Evolutionary conservation across 371 early-diverging fungal genomes (phyloP).

Genomic region (Mortierella sp.): DNA sequence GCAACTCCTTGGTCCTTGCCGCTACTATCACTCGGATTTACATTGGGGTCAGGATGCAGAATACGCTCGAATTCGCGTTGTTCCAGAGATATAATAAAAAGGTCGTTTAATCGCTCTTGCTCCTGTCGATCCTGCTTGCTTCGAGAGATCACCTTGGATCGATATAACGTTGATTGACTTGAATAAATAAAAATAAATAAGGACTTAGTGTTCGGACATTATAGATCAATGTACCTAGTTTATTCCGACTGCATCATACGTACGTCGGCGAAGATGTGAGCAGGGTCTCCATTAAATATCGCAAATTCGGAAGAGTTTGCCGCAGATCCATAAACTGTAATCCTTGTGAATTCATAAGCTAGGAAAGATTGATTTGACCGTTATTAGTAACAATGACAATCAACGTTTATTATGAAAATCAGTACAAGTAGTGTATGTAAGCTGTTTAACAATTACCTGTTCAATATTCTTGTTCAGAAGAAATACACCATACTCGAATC

Average conservation of each 20-base stretch:
- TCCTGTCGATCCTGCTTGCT: constrained; percentile 35
- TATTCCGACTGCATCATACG: neutral
- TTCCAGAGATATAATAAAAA: constrained; percentile 32
- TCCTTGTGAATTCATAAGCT: constrained; percentile 84
- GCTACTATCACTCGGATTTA: neutral
- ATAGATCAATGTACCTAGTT: no score
- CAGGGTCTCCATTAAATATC: constrained; percentile 72
- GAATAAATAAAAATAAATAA: constrained; percentile 2
- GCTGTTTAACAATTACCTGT: constrained; percentile 64
- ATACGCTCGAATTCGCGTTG: constrained; percentile 38
- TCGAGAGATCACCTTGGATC: constrained; percentile 34
- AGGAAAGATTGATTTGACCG: neutral
- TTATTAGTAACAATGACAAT: neutral
- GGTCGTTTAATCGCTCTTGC: constrained; percentile 36
- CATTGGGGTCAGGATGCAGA: constrained; percentile 13
- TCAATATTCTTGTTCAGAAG: constrained; percentile 89
- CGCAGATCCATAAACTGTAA: constrained; percentile 80
- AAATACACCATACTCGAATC: constrained; percentile 90
- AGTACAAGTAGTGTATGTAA: neutral
- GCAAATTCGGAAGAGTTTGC: constrained; percentile 83
- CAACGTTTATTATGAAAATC: neutral
- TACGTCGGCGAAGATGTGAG: constrained; percentile 64
- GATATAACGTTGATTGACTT: constrained; percentile 48
- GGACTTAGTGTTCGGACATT: neutral
- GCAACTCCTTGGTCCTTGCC: neutral